These are phyloP conservation scores for Nymphaea colorata DNA, from an alignment of 164 flowering plant genomes.

Conservation along the genomic window DNA sequence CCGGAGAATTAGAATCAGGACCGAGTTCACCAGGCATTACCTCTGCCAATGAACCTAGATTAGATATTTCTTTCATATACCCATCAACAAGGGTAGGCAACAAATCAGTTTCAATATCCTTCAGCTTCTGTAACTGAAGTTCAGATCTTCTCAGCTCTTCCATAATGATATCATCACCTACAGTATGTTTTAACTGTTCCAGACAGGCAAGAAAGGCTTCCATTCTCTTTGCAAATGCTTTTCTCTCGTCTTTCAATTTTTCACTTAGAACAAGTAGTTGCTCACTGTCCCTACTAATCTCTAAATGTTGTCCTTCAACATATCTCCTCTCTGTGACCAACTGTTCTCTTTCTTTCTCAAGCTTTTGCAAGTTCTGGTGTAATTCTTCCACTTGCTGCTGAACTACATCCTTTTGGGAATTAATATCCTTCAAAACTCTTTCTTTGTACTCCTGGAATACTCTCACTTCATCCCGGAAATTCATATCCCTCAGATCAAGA, in stretches of 20 bases:
- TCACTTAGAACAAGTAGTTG: constrained; percentile 50
- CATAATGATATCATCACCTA: constrained; percentile 46
- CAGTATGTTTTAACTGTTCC: constrained; percentile 40
- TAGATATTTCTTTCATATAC: constrained; percentile 14
- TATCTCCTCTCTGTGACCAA: constrained; percentile 29
- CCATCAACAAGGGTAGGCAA: constrained; percentile 24
- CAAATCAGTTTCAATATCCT: constrained; percentile 19
- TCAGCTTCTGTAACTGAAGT: constrained; percentile 33
- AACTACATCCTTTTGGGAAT: constrained; percentile 32
- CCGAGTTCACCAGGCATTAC: constrained; percentile 17
- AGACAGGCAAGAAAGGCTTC: constrained; percentile 31
- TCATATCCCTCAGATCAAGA: constrained; percentile 43
- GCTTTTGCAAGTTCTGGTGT: constrained; percentile 25
- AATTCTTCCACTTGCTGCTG: constrained; percentile 47
- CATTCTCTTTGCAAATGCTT: constrained; percentile 40
- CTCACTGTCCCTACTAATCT: constrained; percentile 53
- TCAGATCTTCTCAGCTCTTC: constrained; percentile 42
- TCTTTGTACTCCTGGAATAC: constrained; percentile 40
- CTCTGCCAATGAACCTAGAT: constrained; percentile 13
- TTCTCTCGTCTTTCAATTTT: constrained; percentile 50
- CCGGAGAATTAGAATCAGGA: constrained; percentile 17
- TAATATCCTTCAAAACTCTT: constrained; percentile 28
- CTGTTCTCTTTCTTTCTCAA: constrained; percentile 45
- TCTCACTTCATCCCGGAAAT: constrained; percentile 29
- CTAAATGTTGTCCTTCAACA: constrained; percentile 45